Conservation (phyloP, 2,329 filamentous ascomycete genomes). For the Neofusicoccum parvum region DNA sequence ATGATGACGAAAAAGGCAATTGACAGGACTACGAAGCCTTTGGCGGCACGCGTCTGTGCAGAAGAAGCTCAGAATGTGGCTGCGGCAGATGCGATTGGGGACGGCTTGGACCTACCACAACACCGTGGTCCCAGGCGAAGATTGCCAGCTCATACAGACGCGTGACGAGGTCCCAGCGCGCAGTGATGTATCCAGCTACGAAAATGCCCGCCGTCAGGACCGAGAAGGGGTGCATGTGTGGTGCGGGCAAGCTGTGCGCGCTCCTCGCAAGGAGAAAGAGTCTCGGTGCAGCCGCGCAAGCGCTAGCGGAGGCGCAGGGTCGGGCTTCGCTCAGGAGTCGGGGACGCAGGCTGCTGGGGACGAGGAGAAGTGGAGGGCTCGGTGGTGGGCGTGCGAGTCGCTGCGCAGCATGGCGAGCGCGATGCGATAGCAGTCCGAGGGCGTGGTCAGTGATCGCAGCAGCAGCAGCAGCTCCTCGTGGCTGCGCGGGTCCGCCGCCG, state of each 20-base stretch:
- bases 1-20: constrained; percentile 82
- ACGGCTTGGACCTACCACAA: constrained; percentile 68
- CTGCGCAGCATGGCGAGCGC: constrained; percentile 19
- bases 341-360: neutral
- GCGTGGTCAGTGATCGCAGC: constrained; percentile 2
- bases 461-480: constrained; percentile 3
- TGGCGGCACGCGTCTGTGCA: constrained; percentile 76
- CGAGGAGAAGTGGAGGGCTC: neutral
- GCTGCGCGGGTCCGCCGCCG: neutral
- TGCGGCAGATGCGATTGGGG: neutral
- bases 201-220: constrained; percentile 96
- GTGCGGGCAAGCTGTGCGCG: neutral
- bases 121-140: constrained; percentile 98
- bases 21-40: constrained; percentile 81
- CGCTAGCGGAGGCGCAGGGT: constrained; percentile 13
- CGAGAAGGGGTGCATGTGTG: constrained; percentile 94
- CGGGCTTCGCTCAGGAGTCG: neutral
- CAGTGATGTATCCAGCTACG: constrained; percentile 98
- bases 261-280: neutral
- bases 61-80: neutral
- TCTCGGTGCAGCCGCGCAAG: neutral
- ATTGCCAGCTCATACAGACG: constrained; percentile 94
- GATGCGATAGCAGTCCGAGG: constrained; percentile 4
- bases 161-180: constrained; percentile 97
- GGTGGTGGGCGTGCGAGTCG: constrained; percentile 10